phyloP scores from a whole-genome alignment of 2,329 filamentous ascomycete genomes.

The Xylaria sp. region DNA sequence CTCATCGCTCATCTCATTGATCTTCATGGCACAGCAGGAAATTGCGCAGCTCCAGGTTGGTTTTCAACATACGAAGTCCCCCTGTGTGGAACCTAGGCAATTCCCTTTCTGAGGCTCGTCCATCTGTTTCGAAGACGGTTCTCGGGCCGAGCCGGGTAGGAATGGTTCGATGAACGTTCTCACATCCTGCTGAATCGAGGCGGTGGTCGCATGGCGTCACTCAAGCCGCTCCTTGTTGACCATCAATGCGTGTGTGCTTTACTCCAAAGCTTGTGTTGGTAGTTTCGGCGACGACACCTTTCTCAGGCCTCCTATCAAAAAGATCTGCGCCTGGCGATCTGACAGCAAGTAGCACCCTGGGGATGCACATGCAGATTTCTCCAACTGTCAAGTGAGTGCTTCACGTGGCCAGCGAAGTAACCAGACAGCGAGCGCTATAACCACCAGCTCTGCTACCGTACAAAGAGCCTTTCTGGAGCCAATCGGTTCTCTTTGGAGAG shows the following conservation, averaged over 20 bases:
- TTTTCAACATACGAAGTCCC: background rate
- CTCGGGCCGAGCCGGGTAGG: conserved; percentile 17
- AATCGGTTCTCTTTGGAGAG: conserved; percentile 11
- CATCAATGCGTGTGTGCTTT: conserved; percentile 1
- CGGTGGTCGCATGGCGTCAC: conserved; percentile 10
- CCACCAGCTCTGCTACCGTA: conserved; percentile 6
- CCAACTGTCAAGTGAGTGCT: conserved; percentile 30
- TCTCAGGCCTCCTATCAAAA: conserved; percentile 18
- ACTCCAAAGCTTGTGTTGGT: conserved; percentile 16
- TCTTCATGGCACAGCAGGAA: background rate
- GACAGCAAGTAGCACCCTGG: conserved; percentile 13
- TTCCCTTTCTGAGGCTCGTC: conserved; percentile 7
- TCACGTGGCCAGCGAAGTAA: conserved; percentile 35
- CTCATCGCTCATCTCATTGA: conserved; percentile 14
- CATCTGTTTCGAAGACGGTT: conserved; percentile 2
- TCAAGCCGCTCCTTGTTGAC: conserved; percentile 2
- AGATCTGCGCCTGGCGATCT: conserved; percentile 25
- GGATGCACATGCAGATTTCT: conserved; percentile 34
- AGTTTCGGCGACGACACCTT: background rate
- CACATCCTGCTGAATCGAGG: conserved; percentile 10
- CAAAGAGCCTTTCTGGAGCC: conserved; percentile 14
- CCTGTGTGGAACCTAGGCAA: background rate
- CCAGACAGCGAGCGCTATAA: conserved; percentile 6
- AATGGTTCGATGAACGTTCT: conserved; percentile 13
- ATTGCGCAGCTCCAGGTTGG: background rate